Conservation (phyloP, 257 asterid species). For the Agastache rugosa region DNA sequence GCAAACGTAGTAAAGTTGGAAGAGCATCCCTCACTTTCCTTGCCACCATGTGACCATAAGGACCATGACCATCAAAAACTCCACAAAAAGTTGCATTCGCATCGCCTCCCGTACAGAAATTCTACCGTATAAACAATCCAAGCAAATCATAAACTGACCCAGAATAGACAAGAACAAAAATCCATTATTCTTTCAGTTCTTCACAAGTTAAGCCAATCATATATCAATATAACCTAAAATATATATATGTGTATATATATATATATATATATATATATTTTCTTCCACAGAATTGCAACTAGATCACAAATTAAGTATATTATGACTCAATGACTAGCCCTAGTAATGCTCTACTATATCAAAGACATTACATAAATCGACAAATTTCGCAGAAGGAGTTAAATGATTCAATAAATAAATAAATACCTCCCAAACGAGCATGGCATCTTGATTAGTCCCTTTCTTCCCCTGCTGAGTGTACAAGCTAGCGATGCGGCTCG, state of each 20-base stretch:
- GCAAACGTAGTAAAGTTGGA: conserved; percentile 66
- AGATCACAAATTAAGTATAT: background rate
- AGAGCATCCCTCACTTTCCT: conserved; percentile 90
- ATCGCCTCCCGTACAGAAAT: conserved; percentile 65
- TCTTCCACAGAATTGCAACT: conserved; percentile 10
- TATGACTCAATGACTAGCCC: conserved; percentile 11
- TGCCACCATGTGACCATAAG: conserved; percentile 96
- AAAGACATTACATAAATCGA: conserved; percentile 8
- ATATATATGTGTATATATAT: too few relatives aligned
- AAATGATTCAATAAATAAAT: conserved; percentile 25
- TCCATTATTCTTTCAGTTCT: conserved; percentile 44
- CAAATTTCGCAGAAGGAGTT: background rate
- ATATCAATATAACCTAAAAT: conserved; percentile 19
- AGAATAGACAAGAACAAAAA: conserved; percentile 39
- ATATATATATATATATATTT: background rate
- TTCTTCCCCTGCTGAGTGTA: conserved; percentile 97
- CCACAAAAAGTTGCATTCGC: conserved; percentile 75
- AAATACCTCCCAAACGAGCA: conserved; percentile 96
- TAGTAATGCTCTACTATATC: background rate
- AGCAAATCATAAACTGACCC: conserved; percentile 77
- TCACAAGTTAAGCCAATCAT: conserved; percentile 25
- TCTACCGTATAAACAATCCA: conserved; percentile 70
- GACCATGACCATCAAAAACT: conserved; percentile 98
- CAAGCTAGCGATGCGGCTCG: conserved; percentile 65
- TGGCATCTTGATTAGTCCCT: conserved; percentile 96